Conservation (phyloP, 2,329 filamentous ascomycete species). For the Verticillium tricorpus region DNA sequence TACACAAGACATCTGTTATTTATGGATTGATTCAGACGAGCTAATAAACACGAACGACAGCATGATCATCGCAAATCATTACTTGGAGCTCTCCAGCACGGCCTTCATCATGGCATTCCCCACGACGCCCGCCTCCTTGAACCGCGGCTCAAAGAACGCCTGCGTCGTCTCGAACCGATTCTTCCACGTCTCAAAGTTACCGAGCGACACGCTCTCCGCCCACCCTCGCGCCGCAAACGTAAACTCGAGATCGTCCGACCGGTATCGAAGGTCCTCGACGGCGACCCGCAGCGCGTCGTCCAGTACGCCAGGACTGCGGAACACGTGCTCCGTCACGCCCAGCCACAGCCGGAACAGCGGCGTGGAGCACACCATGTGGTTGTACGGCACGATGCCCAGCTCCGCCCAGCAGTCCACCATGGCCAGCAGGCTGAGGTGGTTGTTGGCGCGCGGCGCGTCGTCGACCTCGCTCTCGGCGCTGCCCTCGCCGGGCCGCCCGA, state of each 20-base stretch:
- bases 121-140: conserved; percentile 78
- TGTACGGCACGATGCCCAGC: conserved; percentile 89
- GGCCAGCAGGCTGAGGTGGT: conserved; percentile 85
- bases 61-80: conserved; percentile 13
- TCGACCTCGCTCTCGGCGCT: conserved; percentile 7
- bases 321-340: conserved; percentile 94
- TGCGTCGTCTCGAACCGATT: conserved; percentile 90
- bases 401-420: conserved; percentile 99
- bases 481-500: conserved; percentile 53
- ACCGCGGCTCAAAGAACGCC: conserved; percentile 84
- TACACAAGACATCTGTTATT: too few species aligned
- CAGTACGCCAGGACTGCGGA: conserved; percentile 74
- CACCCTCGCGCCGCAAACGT: conserved; percentile 94
- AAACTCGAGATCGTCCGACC: conserved; percentile 95
- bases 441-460: conserved; percentile 67
- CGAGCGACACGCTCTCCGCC: conserved; percentile 88
- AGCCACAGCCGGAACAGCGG: conserved; percentile 95
- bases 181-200: conserved; percentile 88
- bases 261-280: conserved; percentile 83
- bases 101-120: conserved; percentile 98
- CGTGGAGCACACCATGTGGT: conserved; percentile 99
- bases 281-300: conserved; percentile 83
- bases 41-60: too few species aligned
- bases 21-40: too few species aligned
- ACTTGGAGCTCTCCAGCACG: conserved; percentile 73